phyloP scores from a whole-genome alignment of 2,329 filamentous ascomycete genomes.

The Ceratocystis variospora region DNA sequence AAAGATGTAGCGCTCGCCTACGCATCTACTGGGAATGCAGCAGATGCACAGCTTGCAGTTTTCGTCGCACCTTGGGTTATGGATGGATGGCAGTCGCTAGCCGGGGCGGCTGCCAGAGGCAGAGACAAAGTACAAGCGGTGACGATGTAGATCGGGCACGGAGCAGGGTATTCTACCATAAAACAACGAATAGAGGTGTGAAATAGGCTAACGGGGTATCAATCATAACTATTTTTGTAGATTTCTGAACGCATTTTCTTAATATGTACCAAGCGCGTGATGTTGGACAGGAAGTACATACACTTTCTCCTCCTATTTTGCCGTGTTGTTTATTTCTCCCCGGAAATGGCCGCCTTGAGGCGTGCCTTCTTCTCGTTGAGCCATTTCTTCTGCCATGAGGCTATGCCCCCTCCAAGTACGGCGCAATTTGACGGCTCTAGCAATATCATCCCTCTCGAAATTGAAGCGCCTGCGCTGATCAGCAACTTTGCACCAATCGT shows the following conservation, averaged over 20 bases:
- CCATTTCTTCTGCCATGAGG: slow-evolving; percentile 69
- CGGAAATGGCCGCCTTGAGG: slow-evolving; percentile 45
- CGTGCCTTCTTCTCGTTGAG: slow-evolving; percentile 53
- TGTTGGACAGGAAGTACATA: background rate
- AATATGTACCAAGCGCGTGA: background rate
- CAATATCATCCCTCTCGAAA: slow-evolving; percentile 66
- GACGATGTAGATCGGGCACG: background rate
- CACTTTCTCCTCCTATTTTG: background rate
- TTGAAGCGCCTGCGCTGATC: slow-evolving; percentile 47
- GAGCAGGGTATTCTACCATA: background rate
- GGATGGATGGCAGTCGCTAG: slow-evolving; percentile 50
- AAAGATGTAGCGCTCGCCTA: slow-evolving; percentile 59
- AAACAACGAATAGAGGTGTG: background rate
- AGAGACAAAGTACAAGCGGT: background rate
- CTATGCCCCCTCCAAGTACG: slow-evolving; percentile 80
- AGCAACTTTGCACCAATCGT: slow-evolving; percentile 72
- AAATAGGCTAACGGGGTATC: slow-evolving; percentile 1
- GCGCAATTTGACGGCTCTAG: slow-evolving; percentile 54
- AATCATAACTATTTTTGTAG: background rate
- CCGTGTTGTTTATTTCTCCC: slow-evolving; percentile 20
- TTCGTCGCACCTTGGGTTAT: slow-evolving; percentile 68
- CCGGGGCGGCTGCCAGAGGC: slow-evolving; percentile 25
- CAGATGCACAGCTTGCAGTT: slow-evolving; percentile 63
- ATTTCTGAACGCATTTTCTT: background rate
- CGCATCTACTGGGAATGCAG: slow-evolving; percentile 54